A percentile compares a stretch with the other conserved stretches of the same genome.
Evolutionary conservation across 148 eudicot species (phyloP).

Genomic region (Rhododendron williamsianum): DNA sequence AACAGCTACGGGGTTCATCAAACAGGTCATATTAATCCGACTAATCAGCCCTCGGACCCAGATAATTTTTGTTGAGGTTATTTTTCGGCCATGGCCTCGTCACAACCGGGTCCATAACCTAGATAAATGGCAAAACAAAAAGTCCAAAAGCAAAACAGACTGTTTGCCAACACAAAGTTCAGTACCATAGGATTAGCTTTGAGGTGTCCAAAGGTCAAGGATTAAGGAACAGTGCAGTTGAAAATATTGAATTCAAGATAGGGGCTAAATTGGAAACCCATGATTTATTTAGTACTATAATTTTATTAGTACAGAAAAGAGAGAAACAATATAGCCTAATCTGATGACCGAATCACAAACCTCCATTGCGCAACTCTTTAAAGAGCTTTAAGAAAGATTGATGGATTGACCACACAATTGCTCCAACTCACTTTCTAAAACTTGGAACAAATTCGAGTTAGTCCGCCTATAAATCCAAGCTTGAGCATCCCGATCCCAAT

Average conservation of each 20-base stretch:
- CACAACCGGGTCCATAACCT: not conserved
- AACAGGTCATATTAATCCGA: not conserved
- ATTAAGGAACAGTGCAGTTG: not conserved
- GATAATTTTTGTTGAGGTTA: not conserved
- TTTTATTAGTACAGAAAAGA: not conserved
- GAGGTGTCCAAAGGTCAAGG: not conserved
- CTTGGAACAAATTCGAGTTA: conserved; percentile 30
- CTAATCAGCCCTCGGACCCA: not conserved
- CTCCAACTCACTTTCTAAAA: conserved; percentile 59
- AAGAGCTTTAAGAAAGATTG: conserved; percentile 39
- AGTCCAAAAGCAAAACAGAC: not conserved
- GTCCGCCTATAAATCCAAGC: conserved; percentile 71
- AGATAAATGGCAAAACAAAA: not conserved
- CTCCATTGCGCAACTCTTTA: not conserved
- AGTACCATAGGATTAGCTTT: not conserved
- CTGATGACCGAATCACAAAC: not conserved
- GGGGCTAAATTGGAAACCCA: not conserved
- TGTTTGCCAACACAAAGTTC: not conserved
- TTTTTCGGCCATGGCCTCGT: not conserved
- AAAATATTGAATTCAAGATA: not conserved
- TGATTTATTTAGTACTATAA: not conserved
- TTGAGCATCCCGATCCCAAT: conserved; percentile 59
- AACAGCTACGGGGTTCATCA: not conserved
- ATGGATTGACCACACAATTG: conserved; percentile 60
- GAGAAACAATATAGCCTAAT: not conserved